Percentiles rank a stretch among this genome's conserved stretches.
These are phyloP conservation scores for Giardia muris DNA, from an alignment of 208 protist species.

Conservation along the genomic window DNA sequence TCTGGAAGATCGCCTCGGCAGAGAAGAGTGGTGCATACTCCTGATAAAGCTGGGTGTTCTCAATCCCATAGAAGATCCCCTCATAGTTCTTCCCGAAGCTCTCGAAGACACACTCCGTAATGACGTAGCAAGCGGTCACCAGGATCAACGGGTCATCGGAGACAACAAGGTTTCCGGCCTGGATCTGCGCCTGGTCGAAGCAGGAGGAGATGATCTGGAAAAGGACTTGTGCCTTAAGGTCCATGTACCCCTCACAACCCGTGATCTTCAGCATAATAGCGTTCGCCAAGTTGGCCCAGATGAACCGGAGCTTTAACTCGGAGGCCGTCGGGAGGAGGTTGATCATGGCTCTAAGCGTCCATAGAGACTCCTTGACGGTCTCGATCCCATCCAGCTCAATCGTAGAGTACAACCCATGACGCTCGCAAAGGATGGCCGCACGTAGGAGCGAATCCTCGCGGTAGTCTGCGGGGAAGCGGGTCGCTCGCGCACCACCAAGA, in stretches of 20 bases:
- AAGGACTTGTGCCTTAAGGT: neutral
- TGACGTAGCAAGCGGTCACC: neutral
- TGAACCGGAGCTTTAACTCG: neutral
- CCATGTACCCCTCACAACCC: neutral
- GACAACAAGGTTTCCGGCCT: neutral
- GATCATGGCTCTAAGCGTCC: neutral
- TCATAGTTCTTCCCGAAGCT: neutral
- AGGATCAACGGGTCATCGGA: neutral
- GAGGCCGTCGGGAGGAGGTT: neutral
- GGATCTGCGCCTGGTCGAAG: neutral
- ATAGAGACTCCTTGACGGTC: slow-evolving; percentile 3
- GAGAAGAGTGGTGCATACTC: neutral
- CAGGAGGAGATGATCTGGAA: neutral
- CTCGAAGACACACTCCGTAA: neutral
- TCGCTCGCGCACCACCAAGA: neutral
- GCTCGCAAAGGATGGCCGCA: neutral
- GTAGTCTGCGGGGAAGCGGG: neutral
- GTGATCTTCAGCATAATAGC: slow-evolving; percentile 1
- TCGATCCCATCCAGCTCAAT: neutral
- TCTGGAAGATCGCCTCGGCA: neutral
- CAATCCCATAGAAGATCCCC: slow-evolving; percentile 9
- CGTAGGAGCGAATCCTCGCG: neutral
- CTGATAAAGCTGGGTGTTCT: neutral
- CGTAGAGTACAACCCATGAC: neutral
- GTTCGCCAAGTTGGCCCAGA: slow-evolving; percentile 13